Base-by-base conservation (phyloP, 345 rosid species). In the Geranium rotundifolium region DNA sequence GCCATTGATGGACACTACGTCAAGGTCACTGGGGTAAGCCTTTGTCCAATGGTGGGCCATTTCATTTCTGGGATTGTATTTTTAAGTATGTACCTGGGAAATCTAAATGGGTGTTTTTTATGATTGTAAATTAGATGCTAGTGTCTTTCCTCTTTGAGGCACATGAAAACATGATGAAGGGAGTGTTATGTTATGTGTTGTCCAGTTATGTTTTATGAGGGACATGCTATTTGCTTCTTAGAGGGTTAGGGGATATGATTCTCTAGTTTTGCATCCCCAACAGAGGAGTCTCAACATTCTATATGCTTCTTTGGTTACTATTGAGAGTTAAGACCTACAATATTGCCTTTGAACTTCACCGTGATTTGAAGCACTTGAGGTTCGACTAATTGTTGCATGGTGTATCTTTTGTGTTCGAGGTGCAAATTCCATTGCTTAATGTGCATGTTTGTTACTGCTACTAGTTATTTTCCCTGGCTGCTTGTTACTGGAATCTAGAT, bases 1-100 rank as follows among this genome's bases (percentile, higher is more conserved):
- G 96, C 98, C 52, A 70, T 79, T 63, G 96, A 91, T 82, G 98
- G 98, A 46, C 96, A 89, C 61, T 79, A 80, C 63, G 91, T 91
- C 58, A 91, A 89, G 79, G 89, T 91, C 70, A 89, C 96, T 17
- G 98, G 98, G 87, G 98, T 89, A 85, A 74, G n/a, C n/a, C n/a
- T n/a, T n/a, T 83, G 77, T 69, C 91, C 95, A 41, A 41, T 41
- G 50, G 7, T 41, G 6, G 92, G 89, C n/a, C n/a, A n/a, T n/a
- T n/a, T 73, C 81, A 90, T 54, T 95, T 80, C 76, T 92, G 87
- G 66, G 82, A 96, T 80, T 89, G 90, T 52, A 95, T 96, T 55
- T 70, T 79, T 64, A 31, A 31, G 7, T 31, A 7, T 31, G 3
- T 31, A 31, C 4, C 37, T 31, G 37, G 37, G 37, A 31, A 31